phyloP scores from a whole-genome alignment of 768 basidiomycete genomes.

The Hypsizygus marmoreus region DNA sequence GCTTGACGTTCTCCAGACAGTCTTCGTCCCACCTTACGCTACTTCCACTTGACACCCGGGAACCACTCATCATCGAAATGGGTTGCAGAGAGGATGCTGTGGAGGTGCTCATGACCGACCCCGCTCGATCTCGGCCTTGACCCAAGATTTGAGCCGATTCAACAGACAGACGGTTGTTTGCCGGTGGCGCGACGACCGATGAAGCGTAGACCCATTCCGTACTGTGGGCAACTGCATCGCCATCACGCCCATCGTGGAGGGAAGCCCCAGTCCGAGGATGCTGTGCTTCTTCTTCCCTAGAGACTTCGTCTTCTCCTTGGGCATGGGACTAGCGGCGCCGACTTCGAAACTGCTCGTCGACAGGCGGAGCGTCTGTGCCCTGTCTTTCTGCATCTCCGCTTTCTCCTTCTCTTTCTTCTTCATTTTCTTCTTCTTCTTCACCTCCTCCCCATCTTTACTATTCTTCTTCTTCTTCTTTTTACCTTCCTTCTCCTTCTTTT shows the following conservation, averaged over 20 bases:
- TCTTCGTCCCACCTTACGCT: slow-evolving; percentile 57
- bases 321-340: slow-evolving; percentile 50
- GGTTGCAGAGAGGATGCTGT: slow-evolving; percentile 48
- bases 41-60: slow-evolving; percentile 38
- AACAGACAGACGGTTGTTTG: slow-evolving; percentile 37
- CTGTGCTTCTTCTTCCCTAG: slow-evolving; percentile 61
- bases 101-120: slow-evolving; percentile 34
- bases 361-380: slow-evolving; percentile 40
- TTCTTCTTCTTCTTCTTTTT: no score
- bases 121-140: slow-evolving; percentile 32
- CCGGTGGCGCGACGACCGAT: no score
- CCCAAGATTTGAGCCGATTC: slow-evolving; percentile 27
- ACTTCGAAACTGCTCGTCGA: slow-evolving; percentile 72
- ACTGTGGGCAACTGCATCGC: slow-evolving; percentile 41
- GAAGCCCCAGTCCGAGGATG: slow-evolving; percentile 63
- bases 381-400: no score
- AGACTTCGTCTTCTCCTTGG: slow-evolving; percentile 32
- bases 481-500: slow-evolving; percentile 35
- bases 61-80: slow-evolving; percentile 30
- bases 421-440: no score
- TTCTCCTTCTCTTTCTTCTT: no score
- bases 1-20: slow-evolving; percentile 44
- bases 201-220: slow-evolving; percentile 40
- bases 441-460: no score
- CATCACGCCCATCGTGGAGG: slow-evolving; percentile 46